Percentiles rank a stretch among this genome's conserved stretches.
Evolutionary conservation across 2,329 filamentous ascomycete species (phyloP).

Genomic region (Claviceps arundinis): DNA sequence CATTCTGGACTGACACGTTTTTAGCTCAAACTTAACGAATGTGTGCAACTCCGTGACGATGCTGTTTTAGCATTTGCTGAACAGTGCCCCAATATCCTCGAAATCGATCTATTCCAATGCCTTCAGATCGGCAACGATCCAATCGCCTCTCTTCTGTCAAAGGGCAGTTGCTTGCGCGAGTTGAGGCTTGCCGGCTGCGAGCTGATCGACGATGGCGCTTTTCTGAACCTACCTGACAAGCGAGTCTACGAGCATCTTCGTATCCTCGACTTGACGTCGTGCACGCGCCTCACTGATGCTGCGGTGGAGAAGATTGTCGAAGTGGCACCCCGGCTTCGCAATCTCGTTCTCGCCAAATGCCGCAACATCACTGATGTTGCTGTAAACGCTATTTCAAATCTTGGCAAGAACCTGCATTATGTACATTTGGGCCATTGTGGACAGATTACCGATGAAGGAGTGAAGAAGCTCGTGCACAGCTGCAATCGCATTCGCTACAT

Average conservation of each 20-base stretch:
- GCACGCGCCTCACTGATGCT: slow-evolving; percentile 68
- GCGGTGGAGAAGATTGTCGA: slow-evolving; percentile 81
- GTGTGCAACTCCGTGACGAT: slow-evolving; percentile 67
- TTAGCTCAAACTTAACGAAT: slow-evolving; percentile 88
- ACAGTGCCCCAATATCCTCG: slow-evolving; percentile 83
- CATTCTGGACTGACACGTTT: not conserved
- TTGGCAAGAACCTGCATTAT: slow-evolving; percentile 95
- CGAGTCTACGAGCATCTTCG: slow-evolving; percentile 69
- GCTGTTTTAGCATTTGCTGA: slow-evolving; percentile 76
- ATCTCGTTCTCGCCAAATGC: slow-evolving; percentile 90
- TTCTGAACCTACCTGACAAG: slow-evolving; percentile 59
- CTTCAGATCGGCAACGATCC: slow-evolving; percentile 68
- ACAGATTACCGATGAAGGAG: slow-evolving; percentile 79
- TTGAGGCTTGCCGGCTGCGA: slow-evolving; percentile 76
- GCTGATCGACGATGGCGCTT: slow-evolving; percentile 76
- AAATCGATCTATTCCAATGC: slow-evolving; percentile 90
- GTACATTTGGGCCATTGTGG: slow-evolving; percentile 90
- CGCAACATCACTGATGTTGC: slow-evolving; percentile 81
- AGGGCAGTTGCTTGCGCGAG: slow-evolving; percentile 76
- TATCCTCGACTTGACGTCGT: slow-evolving; percentile 88
- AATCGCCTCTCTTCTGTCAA: slow-evolving; percentile 65
- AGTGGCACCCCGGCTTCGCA: slow-evolving; percentile 75
- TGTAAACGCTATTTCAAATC: slow-evolving; percentile 71
- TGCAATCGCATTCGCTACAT: slow-evolving; percentile 97
- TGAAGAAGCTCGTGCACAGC: slow-evolving; percentile 66